Evolutionary conservation across 2,329 filamentous ascomycete species (phyloP), one percentile per base, ranked within the genome.

Genomic region (Aureobasidium sp.): DNA sequence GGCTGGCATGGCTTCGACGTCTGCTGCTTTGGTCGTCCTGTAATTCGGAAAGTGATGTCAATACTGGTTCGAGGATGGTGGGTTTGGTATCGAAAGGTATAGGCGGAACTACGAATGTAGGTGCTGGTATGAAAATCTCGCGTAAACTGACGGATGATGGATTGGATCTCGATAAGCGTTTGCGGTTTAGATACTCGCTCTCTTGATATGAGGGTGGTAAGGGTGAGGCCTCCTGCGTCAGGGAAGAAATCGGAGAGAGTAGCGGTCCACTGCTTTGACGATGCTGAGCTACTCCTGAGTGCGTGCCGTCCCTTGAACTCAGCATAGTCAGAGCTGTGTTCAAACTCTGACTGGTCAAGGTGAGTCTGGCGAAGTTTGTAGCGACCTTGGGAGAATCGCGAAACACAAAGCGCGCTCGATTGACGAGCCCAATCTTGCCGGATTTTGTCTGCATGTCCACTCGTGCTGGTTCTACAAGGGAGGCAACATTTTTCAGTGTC

Each of bases 331-430:
- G 27, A 31, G 31, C 50, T 33, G 50, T 23, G 27, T 54, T 54
- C 15, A 54, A 20, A n/a, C 50, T 54, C 31, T 54, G 50, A 36
- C 31, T 33, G 20, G 50, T 38, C 50, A 54, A 38, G 20, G 20
- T 54, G 25, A 54, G 50, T 54, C 50, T 54, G 18, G 50, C 27
- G 20, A 54, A 27, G n/a, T 36, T 54, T n/a, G 50, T 54, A 16
- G 50, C 31, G 20, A 54, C 50, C 50, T 54, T 54, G 50, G 50
- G 50, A 10, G 50, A 31, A n/a, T 54, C 50, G 13, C 50, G 50
- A n/a, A 54, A 54, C 15, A 54, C 50, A 11, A 31, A 54, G 16
- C 36, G 25, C 3, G 25, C 50, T 11, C 50, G 50, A 36, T 54
- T 54, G 4, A 54, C 25, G 13, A 54, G 20, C 13, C 50, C 29